These are phyloP conservation scores for Erigeron canadensis DNA, from an alignment of 129 eudicot species.

Conservation along the genomic window DNA sequence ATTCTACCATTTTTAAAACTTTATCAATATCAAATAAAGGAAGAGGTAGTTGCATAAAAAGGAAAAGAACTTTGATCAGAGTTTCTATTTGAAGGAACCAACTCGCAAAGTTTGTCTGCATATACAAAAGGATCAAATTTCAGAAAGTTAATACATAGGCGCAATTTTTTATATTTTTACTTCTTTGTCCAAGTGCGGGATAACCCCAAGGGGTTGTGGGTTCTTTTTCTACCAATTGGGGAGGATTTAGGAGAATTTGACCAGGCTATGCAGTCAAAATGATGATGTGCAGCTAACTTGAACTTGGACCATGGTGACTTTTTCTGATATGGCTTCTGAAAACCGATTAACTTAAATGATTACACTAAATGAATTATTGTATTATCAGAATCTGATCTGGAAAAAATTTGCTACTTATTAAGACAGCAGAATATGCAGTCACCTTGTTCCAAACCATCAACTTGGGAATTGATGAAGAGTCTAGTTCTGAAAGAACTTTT, in stretches of 20 bases:
- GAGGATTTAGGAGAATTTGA: too few relatives aligned
- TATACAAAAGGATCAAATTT: too few relatives aligned
- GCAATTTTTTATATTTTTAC: too few relatives aligned
- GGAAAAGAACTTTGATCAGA: not conserved
- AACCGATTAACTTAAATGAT: not conserved
- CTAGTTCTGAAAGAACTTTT: slow-evolving; percentile 81
- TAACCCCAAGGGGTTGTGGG: too few relatives aligned
- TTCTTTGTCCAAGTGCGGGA: too few relatives aligned
- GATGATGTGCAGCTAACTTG: too few relatives aligned
- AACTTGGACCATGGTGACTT: too few relatives aligned
- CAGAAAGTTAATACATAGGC: too few relatives aligned
- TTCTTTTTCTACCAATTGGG: too few relatives aligned
- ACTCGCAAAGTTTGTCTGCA: too few relatives aligned
- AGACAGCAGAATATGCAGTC: not conserved
- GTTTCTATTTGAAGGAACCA: not conserved
- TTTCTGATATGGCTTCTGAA: too few relatives aligned
- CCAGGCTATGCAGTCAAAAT: too few relatives aligned
- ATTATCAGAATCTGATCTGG: not conserved
- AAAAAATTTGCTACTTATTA: not conserved
- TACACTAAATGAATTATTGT: not conserved
- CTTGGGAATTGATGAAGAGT: slow-evolving; percentile 70
- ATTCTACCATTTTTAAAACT: not conserved
- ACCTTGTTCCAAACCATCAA: slow-evolving; percentile 97
- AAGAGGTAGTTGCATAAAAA: not conserved
- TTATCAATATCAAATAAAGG: not conserved